Evolutionary conservation across 805 yeast species (phyloP).

Genomic region (Kluyveromyces nonfermentans): DNA sequence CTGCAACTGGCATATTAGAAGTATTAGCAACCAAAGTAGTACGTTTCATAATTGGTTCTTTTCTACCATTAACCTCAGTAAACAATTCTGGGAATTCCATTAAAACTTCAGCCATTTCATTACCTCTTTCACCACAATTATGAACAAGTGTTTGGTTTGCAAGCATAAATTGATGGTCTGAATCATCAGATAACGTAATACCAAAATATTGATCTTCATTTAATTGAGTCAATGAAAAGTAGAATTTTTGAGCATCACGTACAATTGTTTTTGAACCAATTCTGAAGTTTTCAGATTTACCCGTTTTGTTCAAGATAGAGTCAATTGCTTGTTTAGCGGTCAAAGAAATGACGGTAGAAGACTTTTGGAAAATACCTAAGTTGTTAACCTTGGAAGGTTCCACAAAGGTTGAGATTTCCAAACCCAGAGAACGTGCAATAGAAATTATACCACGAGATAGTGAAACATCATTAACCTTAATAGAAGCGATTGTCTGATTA

Average conservation of each 20-base stretch:
- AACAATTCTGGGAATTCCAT: constrained; percentile 98
- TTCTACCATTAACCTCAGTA: constrained; percentile 83
- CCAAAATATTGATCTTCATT: constrained; percentile 34
- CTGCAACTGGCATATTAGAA: constrained; percentile 99
- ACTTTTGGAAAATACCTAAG: constrained; percentile 1
- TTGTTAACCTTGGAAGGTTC: constrained; percentile 9
- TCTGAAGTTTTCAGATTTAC: constrained; percentile 4
- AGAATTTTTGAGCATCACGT: constrained; percentile 20
- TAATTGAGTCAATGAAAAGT: constrained; percentile 25
- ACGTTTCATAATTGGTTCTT: constrained; percentile 99
- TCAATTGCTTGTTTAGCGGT: neutral
- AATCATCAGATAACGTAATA: constrained; percentile 31
- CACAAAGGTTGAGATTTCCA: constrained; percentile 15
- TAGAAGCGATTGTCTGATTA: constrained; percentile 14
- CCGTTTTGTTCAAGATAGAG: constrained; percentile 7
- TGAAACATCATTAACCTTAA: constrained; percentile 17
- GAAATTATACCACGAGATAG: constrained; percentile 18
- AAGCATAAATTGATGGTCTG: constrained; percentile 37
- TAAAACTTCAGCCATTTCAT: constrained; percentile 98
- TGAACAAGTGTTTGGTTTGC: constrained; percentile 26
- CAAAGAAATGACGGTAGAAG: constrained; percentile 14
- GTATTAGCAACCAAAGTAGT: constrained; percentile 98
- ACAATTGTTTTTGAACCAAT: constrained; percentile 3
- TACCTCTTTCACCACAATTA: constrained; percentile 79
- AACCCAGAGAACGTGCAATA: constrained; percentile 38